Evolutionary conservation across 441 rosid species (phyloP).

Genomic region (Cnidoscolus chayamansa): DNA sequence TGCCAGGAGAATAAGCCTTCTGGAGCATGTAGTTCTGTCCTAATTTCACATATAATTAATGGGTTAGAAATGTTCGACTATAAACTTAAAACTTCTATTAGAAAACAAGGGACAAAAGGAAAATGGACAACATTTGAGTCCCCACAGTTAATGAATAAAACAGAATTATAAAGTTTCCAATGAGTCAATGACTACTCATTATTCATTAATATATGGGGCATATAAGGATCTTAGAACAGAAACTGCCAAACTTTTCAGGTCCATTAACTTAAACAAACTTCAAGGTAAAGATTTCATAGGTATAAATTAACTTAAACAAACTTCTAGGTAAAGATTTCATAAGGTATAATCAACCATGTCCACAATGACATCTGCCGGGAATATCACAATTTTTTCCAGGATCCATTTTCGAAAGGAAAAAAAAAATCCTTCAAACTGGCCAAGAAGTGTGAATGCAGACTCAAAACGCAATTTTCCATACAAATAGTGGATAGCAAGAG

Average conservation of each 20-base stretch:
- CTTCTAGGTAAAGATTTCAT: too few species aligned
- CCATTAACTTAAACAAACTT: background rate
- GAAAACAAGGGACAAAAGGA: constrained; percentile 10
- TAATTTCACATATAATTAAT: constrained; percentile 27
- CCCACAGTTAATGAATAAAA: constrained; percentile 18
- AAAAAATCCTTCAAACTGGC: constrained; percentile 8
- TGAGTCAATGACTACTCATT: background rate
- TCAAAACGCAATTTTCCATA: constrained; percentile 8
- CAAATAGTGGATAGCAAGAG: constrained; percentile 1
- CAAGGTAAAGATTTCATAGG: background rate
- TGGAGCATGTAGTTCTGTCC: constrained; percentile 46
- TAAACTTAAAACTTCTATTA: constrained; percentile 11
- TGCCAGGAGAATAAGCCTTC: constrained; percentile 27
- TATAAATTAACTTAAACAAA: too few species aligned
- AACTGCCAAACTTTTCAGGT: background rate
- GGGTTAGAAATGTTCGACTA: constrained; percentile 9
- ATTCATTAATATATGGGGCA: background rate
- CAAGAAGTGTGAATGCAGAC: constrained; percentile 7
- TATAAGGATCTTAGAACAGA: background rate
- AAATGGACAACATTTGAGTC: constrained; percentile 3
- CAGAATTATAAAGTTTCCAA: background rate
- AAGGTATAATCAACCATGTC: background rate
- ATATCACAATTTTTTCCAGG: background rate
- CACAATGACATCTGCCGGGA: background rate
- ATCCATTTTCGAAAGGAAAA: constrained; percentile 6